Conservation (phyloP, 2,329 filamentous ascomycete genomes). For the Verticillium nonalfalfae region DNA sequence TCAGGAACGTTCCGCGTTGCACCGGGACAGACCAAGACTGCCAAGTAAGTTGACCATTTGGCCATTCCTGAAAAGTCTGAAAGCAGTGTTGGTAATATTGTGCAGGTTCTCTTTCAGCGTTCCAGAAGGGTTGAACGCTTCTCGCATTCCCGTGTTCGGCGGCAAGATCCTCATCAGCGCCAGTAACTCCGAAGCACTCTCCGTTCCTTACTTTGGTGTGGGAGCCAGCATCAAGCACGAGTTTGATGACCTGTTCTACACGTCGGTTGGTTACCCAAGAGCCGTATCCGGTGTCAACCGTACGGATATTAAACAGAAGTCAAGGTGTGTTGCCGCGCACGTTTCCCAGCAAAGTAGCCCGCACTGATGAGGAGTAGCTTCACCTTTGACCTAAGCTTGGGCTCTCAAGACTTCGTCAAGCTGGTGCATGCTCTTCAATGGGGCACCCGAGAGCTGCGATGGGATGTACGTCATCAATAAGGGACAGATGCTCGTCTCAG, state of each 20-base stretch:
- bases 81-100: slow-evolving; percentile 7
- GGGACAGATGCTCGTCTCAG: too few relatives aligned
- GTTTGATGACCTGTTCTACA: slow-evolving; percentile 11
- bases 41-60: slow-evolving; percentile 19
- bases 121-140: slow-evolving; percentile 15
- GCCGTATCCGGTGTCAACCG: slow-evolving; percentile 5
- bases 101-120: slow-evolving; percentile 19
- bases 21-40: slow-evolving; percentile 16
- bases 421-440: slow-evolving; percentile 12
- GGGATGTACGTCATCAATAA: slow-evolving; percentile 1
- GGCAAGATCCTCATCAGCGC: slow-evolving; percentile 24
- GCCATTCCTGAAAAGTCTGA: slow-evolving; percentile 8
- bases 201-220: slow-evolving; percentile 22
- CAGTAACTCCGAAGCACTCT: slow-evolving; percentile 22
- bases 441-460: slow-evolving; percentile 14
- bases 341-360: neutral
- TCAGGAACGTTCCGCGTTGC: slow-evolving; percentile 14
- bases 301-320: slow-evolving; percentile 3
- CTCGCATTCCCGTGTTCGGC: slow-evolving; percentile 24
- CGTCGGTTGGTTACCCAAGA: slow-evolving; percentile 6
- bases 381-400: slow-evolving; percentile 10
- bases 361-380: neutral
- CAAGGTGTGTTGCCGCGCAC: neutral
- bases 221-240: slow-evolving; percentile 15
- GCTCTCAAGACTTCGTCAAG: slow-evolving; percentile 13